Conservation (phyloP, 129 eudicot species). For the Glebionis coronaria region DNA sequence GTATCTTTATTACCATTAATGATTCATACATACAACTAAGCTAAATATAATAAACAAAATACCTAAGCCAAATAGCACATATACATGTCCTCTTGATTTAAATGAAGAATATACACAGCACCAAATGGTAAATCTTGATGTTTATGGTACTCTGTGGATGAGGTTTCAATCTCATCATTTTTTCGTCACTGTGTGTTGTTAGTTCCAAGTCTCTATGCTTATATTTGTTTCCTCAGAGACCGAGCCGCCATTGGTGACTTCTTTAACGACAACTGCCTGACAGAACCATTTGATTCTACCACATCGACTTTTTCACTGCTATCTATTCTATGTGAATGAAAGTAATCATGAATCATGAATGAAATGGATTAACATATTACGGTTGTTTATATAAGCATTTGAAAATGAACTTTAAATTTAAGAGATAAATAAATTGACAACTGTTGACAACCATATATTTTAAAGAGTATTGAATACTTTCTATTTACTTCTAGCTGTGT, state of each 20-base stretch:
- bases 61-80: background rate
- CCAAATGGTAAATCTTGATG: constrained; percentile 32
- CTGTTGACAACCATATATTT: too few relatives aligned
- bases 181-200: constrained; percentile 81
- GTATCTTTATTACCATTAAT: constrained; percentile 18
- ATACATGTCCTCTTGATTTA: constrained; percentile 18
- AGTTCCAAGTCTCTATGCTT: constrained; percentile 97
- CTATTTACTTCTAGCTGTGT: too few relatives aligned
- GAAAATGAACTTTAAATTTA: too few relatives aligned
- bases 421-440: too few relatives aligned
- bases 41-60: background rate
- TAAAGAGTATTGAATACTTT: too few relatives aligned
- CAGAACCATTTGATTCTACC: constrained; percentile 68
- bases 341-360: too few relatives aligned
- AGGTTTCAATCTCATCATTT: constrained; percentile 59
- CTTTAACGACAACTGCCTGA: constrained; percentile 73
- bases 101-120: constrained; percentile 17
- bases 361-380: too few relatives aligned
- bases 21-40: constrained; percentile 22
- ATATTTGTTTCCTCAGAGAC: constrained; percentile 76
- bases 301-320: too few relatives aligned
- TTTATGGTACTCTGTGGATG: constrained; percentile 53
- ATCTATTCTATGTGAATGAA: too few relatives aligned
- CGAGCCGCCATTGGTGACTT: constrained; percentile 53
- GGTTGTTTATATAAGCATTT: too few relatives aligned